A percentile compares a stretch with the other conserved stretches of the same genome.
Evolutionary conservation across 2,329 filamentous ascomycete genomes (phyloP).

Genomic region (Colletotrichum melonis): DNA sequence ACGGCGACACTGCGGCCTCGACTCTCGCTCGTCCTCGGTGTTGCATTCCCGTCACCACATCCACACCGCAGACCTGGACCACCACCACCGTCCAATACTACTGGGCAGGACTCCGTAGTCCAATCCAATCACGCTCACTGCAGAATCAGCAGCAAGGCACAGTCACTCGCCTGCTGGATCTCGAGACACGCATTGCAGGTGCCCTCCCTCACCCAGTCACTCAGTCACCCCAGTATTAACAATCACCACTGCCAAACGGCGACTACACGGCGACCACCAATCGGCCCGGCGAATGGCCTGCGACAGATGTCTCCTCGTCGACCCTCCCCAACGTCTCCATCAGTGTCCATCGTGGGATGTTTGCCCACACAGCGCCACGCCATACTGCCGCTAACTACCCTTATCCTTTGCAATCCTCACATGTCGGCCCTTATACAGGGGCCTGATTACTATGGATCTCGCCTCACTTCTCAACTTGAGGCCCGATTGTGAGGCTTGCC

Average conservation of each 20-base stretch:
- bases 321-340: not conserved
- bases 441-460: conserved; percentile 24
- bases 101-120: not conserved
- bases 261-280: not conserved
- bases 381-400: conserved; percentile 10
- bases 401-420: conserved; percentile 7
- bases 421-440: conserved; percentile 4
- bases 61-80: not conserved
- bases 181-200: conserved; percentile 7
- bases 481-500: conserved; percentile 15
- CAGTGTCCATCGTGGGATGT: conserved; percentile 28
- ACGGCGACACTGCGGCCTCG: not conserved
- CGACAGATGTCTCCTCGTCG: not conserved
- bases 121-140: not conserved
- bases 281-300: conserved; percentile 20
- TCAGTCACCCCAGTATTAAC: not conserved
- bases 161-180: conserved; percentile 18
- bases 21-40: conserved; percentile 21
- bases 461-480: conserved; percentile 20
- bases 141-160: conserved; percentile 10
- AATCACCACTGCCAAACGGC: not conserved
- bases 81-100: not conserved
- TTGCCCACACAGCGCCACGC: conserved; percentile 23
- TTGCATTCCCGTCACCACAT: conserved; percentile 3
- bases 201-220: not conserved